These are phyloP conservation scores for Cytospora piceicola DNA, from an alignment of 2,329 filamentous ascomycete genomes.

Conservation along the genomic window DNA sequence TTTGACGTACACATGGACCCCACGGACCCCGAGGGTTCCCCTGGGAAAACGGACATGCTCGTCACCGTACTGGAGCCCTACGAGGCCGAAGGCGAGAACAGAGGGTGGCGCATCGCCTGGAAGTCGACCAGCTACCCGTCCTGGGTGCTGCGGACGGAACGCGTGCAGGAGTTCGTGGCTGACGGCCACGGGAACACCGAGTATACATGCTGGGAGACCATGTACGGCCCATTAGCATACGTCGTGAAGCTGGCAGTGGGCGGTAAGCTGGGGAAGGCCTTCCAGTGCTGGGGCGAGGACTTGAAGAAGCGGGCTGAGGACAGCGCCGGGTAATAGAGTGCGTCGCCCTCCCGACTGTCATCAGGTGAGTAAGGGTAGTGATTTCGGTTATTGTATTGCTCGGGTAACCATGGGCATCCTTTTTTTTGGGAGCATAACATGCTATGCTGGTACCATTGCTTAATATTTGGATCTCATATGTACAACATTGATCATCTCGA, in stretches of 20 bases:
- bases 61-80: constrained; percentile 42
- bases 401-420: not conserved
- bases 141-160: constrained; percentile 44
- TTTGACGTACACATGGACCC: constrained; percentile 42
- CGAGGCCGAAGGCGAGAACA: constrained; percentile 29
- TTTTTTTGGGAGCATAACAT: not conserved
- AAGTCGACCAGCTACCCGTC: constrained; percentile 38
- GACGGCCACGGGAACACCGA: constrained; percentile 40
- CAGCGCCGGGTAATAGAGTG: constrained; percentile 4
- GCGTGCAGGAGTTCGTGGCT: constrained; percentile 49
- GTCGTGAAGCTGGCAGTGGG: constrained; percentile 42
- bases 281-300: constrained; percentile 45
- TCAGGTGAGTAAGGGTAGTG: not conserved
- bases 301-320: constrained; percentile 42
- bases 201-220: constrained; percentile 52
- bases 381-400: not conserved
- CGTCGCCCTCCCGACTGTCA: not conserved
- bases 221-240: constrained; percentile 44
- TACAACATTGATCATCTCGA: not conserved
- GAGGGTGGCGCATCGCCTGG: constrained; percentile 48
- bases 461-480: not conserved
- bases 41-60: constrained; percentile 33
- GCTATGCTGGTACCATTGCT: not conserved
- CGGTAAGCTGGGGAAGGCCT: constrained; percentile 39
- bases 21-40: constrained; percentile 21